phyloP scores from a whole-genome alignment of 2,329 filamentous ascomycete genomes.

The Beauveria brongniartii region DNA sequence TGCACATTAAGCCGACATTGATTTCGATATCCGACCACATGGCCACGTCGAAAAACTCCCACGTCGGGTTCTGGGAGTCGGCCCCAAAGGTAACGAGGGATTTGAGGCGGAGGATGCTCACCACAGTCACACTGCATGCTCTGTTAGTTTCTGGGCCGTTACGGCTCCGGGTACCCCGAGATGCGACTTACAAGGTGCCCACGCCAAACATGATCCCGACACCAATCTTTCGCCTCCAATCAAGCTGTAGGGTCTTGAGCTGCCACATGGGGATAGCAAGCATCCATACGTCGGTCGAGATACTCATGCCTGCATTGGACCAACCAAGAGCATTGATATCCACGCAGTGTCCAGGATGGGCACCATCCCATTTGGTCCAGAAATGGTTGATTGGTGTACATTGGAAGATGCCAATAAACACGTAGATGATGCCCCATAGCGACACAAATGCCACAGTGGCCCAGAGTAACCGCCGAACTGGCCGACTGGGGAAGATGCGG shows the following conservation, averaged over 20 bases:
- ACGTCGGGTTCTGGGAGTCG: constrained; percentile 21
- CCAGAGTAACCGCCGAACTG: constrained; percentile 24
- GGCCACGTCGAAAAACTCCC: constrained; percentile 21
- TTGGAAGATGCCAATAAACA: constrained; percentile 26
- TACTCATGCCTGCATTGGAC: constrained; percentile 33
- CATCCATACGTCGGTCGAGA: constrained; percentile 35
- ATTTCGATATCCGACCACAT: constrained; percentile 31
- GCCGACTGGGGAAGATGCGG: constrained; percentile 28
- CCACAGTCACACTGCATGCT: constrained; percentile 20
- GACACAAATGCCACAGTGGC: constrained; percentile 24
- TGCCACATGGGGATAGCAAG: constrained; percentile 32
- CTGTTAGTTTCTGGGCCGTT: not conserved
- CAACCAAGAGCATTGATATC: constrained; percentile 32
- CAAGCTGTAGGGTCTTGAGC: constrained; percentile 25
- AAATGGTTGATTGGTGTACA: constrained; percentile 31
- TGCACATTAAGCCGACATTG: constrained; percentile 31
- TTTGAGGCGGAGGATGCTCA: constrained; percentile 23
- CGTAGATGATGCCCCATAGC: constrained; percentile 23
- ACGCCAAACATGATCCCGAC: constrained; percentile 36
- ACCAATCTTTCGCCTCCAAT: constrained; percentile 34
- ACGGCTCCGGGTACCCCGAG: too few relatives aligned
- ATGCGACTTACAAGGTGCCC: constrained; percentile 28
- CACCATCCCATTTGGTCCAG: constrained; percentile 34
- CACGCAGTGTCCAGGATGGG: constrained; percentile 31
- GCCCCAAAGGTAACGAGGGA: constrained; percentile 20